Evolutionary conservation across 1,284 basidiomycete genomes (phyloP).

Genomic region (Takashimella koratensis): DNA sequence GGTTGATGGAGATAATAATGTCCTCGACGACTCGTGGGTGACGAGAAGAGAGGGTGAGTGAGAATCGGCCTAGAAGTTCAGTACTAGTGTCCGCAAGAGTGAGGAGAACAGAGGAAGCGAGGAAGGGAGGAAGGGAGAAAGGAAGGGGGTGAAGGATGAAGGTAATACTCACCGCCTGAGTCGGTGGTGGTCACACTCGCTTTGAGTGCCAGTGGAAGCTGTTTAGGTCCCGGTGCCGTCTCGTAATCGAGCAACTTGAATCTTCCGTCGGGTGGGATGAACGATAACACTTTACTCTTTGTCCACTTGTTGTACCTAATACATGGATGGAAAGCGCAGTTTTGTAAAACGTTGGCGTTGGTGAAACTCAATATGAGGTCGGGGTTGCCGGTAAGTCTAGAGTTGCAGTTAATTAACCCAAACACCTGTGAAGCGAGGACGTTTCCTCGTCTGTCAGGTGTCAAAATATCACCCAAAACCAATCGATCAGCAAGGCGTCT

Average conservation of each 20-base stretch:
- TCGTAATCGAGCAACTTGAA: conserved; percentile 86
- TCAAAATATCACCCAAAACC: too few species aligned
- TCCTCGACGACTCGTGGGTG: conserved; percentile 65
- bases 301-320: conserved; percentile 80
- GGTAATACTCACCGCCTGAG: conserved; percentile 58
- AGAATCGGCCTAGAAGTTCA: conserved; percentile 71
- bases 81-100: too few species aligned
- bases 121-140: too few species aligned
- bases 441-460: conserved; percentile 61
- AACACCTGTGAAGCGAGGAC: conserved; percentile 68
- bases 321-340: conserved; percentile 87
- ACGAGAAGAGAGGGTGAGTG: conserved; percentile 66
- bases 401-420: conserved; percentile 77
- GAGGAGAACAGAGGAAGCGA: too few species aligned
- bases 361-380: conserved; percentile 77
- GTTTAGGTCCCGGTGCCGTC: conserved; percentile 44
- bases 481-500: too few species aligned
- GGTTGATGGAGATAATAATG: conserved; percentile 64
- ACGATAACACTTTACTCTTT: conserved; percentile 74
- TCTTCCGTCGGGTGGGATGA: conserved; percentile 89
- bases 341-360: conserved; percentile 65
- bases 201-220: conserved; percentile 66
- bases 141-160: too few species aligned
- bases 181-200: conserved; percentile 60
- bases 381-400: conserved; percentile 76